Evolutionary conservation across 352 stramenopile genomes (phyloP), one percentile per base, ranked within the genome.

Genomic region (Globisporangium heterothallicum): DNA sequence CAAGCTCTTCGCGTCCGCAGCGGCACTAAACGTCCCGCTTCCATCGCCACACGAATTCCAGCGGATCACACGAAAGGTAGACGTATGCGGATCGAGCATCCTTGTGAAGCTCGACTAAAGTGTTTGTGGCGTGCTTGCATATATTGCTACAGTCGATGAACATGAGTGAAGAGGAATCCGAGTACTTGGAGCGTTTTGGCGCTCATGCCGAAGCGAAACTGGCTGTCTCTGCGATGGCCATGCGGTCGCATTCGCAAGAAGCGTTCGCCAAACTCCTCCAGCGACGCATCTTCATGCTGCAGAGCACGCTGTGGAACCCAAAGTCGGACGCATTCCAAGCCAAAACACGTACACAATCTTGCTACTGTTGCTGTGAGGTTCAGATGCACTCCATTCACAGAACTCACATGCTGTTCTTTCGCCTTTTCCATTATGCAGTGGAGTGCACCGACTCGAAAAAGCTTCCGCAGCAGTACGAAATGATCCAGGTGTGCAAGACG

Each of bases 231-330:
- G 27, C 59, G 2, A 27, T 26, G 7, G n/a, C 41, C 9, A 18
- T 38, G 9, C 18, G 29, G n/a, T 30, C 42, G 19, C 29, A 44
- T 3, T 22, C 49, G 9, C 35, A 62, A 40, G 63, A 75, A 10
- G 53, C 50, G 27, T 68, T 71, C 48, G 62, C 67, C 22, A 76
- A 72, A 21, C 56, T 88, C 26, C 68, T 88, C 14, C 72, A 88
- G 49, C 61, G 72, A 27, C 64, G 77, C 27, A 76, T 84, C 43
- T 84, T 83, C 59, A 84, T 84, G 70, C 71, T 88, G 46, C 70
- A 74, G 27, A 83, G 76, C 46, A 86, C 77, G 32, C 43, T 86
- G 42, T 88, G 77, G 77, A 85, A 87, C 35, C 76, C 76, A 16
- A 64, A 84, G 19, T 85, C 74, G 10, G 67, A 84, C 32, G 60